phyloP scores from a whole-genome alignment of 2,329 filamentous ascomycete genomes.

The Verticillium nonalfalfae region DNA sequence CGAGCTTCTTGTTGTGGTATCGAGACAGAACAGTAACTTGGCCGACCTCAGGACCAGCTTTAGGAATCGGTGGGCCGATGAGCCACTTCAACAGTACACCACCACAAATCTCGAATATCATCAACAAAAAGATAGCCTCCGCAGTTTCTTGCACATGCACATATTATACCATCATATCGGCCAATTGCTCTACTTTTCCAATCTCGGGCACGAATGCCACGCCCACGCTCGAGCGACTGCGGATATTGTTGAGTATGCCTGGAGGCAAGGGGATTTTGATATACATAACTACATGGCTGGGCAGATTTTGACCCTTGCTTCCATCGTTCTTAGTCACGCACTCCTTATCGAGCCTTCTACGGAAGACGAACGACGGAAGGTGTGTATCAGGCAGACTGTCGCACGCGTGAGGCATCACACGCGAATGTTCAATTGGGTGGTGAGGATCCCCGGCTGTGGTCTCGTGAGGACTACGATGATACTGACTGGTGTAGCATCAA shows the following conservation, averaged over 20 bases:
- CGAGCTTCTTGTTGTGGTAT: neutral
- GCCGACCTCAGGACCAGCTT: neutral
- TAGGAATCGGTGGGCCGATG: neutral
- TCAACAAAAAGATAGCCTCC: neutral
- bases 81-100: neutral
- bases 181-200: neutral
- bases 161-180: neutral
- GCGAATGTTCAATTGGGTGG: conserved; percentile 1
- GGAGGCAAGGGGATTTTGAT: neutral
- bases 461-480: neutral
- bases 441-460: neutral
- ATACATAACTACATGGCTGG: neutral
- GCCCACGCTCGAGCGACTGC: neutral
- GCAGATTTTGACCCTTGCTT: neutral
- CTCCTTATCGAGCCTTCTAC: neutral
- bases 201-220: neutral
- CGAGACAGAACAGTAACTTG: neutral
- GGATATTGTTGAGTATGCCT: neutral
- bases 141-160: neutral
- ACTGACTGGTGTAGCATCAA: neutral
- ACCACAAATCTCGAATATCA: neutral
- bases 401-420: neutral
- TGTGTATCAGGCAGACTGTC: neutral
- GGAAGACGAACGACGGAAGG: neutral
- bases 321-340: neutral